A percentile compares a stretch with the other conserved stretches of the same genome.
phyloP scores from a whole-genome alignment of 306 rosid species.

The apple (Malus domestica) region DNA sequence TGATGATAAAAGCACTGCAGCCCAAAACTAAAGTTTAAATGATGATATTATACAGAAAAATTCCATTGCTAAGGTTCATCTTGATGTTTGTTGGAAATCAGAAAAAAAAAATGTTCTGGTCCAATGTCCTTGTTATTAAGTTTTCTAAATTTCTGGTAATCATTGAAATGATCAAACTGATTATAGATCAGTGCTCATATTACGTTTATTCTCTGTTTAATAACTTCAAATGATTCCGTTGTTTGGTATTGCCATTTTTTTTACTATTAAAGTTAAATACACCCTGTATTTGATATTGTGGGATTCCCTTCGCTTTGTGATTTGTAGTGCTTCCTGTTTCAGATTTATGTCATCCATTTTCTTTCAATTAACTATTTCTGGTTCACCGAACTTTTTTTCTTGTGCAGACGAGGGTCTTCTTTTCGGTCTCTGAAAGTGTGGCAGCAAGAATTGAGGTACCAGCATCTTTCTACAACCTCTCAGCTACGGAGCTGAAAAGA shows the following conservation, averaged over 20 bases:
- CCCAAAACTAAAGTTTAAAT: neutral
- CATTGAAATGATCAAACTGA: neutral
- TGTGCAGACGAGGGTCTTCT: conserved; percentile 82
- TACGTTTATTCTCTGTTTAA: neutral
- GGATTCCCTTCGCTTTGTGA: neutral
- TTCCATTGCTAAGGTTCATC: neutral
- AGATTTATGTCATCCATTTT: neutral
- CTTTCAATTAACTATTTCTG: neutral
- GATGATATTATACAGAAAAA: neutral
- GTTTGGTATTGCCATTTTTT: neutral
- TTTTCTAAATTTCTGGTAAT: neutral
- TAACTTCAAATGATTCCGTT: neutral
- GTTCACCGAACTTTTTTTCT: conserved; percentile 4
- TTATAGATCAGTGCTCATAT: neutral
- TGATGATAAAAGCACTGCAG: neutral
- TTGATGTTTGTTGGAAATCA: neutral
- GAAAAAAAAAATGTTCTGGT: neutral
- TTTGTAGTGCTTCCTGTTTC: neutral
- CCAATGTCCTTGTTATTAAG: neutral
- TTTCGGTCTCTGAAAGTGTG: conserved; percentile 73
- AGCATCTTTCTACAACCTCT: conserved; percentile 73
- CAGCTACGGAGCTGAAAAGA: conserved; percentile 70
- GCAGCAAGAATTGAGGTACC: conserved; percentile 88
- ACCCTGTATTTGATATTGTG: neutral
- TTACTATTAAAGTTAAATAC: neutral